Percentiles rank a stretch among this genome's conserved stretches.
Conservation (phyloP, 257 asterid species). For the Lycium barbarum region DNA sequence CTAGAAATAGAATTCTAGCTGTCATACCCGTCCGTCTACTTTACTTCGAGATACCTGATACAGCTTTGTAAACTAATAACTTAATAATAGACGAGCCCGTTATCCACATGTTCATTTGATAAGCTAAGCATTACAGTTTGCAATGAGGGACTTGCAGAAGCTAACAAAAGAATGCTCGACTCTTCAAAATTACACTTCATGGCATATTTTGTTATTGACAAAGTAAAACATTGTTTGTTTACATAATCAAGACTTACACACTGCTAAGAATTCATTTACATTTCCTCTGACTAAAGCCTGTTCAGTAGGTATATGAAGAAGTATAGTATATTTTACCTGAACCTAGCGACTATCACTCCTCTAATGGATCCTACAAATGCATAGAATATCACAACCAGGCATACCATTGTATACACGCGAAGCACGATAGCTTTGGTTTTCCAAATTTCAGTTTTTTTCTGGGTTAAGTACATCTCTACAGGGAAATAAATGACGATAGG, state of each 20-base stretch:
- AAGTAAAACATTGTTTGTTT: not conserved
- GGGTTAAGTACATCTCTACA: constrained; percentile 76
- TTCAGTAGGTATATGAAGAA: not conserved
- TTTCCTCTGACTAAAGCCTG: not conserved
- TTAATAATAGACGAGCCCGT: no score
- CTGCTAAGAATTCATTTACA: not conserved
- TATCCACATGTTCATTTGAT: no score
- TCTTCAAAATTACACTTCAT: not conserved
- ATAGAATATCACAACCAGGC: constrained; percentile 56
- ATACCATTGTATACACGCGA: constrained; percentile 48
- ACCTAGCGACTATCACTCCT: constrained; percentile 62
- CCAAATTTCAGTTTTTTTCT: constrained; percentile 55
- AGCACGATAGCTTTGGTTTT: constrained; percentile 50
- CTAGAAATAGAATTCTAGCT: no score
- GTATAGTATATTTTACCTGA: constrained; percentile 31
- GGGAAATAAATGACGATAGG: constrained; percentile 81
- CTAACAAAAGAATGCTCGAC: not conserved
- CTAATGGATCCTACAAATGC: constrained; percentile 79
- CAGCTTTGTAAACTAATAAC: no score
- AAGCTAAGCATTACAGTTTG: not conserved
- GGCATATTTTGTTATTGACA: not conserved
- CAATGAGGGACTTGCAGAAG: not conserved
- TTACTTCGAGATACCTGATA: no score
- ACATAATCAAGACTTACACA: not conserved
- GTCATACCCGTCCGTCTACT: no score